Evolutionary conservation across 441 rosid species (phyloP).

Genomic region (Erysimum cheiri): DNA sequence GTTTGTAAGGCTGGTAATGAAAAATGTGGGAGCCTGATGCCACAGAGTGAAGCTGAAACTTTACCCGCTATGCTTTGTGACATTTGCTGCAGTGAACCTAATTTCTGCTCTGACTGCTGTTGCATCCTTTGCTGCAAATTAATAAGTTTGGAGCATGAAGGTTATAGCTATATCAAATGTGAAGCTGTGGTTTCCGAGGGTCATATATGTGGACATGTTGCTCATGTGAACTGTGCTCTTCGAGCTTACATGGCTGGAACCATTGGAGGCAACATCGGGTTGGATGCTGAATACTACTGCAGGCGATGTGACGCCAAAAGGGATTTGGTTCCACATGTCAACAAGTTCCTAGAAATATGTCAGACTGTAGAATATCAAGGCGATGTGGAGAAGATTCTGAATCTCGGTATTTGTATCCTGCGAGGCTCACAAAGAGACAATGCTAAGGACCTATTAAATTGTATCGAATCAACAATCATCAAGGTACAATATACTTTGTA

Average conservation of each 20-base stretch:
- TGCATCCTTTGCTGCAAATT: conserved; percentile 86
- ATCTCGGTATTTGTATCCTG: conserved; percentile 63
- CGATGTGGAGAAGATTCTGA: conserved; percentile 66
- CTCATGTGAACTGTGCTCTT: conserved; percentile 86
- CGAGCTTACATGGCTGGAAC: conserved; percentile 90
- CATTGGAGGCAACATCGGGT: conserved; percentile 83
- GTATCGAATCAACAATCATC: conserved; percentile 54
- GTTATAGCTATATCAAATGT: conserved; percentile 78
- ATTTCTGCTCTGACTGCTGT: conserved; percentile 80
- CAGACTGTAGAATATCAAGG: conserved; percentile 58
- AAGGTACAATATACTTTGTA: conserved; percentile 56
- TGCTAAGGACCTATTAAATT: conserved; percentile 58
- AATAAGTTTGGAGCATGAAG: conserved; percentile 54
- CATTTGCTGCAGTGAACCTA: conserved; percentile 80
- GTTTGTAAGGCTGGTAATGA: conserved; percentile 81
- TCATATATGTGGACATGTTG: conserved; percentile 77
- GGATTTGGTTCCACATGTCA: conserved; percentile 71
- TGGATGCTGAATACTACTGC: conserved; percentile 89
- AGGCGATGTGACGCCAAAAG: conserved; percentile 83
- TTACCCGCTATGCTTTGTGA: conserved; percentile 66
- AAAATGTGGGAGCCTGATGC: conserved; percentile 58
- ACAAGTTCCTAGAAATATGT: conserved; percentile 59
- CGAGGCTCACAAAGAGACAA: conserved; percentile 58
- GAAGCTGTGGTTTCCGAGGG: conserved; percentile 60
- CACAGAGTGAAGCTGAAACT: conserved; percentile 41